Evolutionary conservation across 2,329 filamentous ascomycete species (phyloP).

Genomic region (Zasmidium citrigriseum): DNA sequence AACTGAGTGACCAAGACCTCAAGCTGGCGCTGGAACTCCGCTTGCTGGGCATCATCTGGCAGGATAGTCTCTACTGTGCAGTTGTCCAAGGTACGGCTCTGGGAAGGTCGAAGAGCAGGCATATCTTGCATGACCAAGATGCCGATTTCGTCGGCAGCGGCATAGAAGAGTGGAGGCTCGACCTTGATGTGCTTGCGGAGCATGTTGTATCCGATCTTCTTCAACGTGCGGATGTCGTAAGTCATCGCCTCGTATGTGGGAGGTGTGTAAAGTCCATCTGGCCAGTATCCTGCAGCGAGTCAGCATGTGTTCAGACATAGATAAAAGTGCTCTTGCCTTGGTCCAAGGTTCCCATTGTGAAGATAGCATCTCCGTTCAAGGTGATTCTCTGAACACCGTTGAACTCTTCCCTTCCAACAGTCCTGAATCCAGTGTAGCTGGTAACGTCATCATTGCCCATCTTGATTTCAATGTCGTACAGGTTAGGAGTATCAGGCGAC

Average conservation of each 20-base stretch:
- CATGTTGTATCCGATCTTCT: conserved; percentile 69
- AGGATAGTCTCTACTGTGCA: conserved; percentile 32
- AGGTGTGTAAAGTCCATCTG: conserved; percentile 66
- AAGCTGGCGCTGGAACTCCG: conserved; percentile 66
- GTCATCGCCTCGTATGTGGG: conserved; percentile 68
- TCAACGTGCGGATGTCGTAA: conserved; percentile 65
- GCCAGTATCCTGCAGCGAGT: conserved; percentile 52
- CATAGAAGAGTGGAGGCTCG: conserved; percentile 67
- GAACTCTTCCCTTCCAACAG: conserved; percentile 58
- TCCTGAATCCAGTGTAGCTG: conserved; percentile 71
- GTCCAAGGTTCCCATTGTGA: conserved; percentile 68
- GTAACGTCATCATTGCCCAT: conserved; percentile 55
- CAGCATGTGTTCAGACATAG: neutral
- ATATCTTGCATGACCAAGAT: conserved; percentile 71
- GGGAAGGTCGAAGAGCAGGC: conserved; percentile 57
- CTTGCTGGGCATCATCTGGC: conserved; percentile 54
- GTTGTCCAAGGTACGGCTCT: conserved; percentile 36
- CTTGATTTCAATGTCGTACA: conserved; percentile 65
- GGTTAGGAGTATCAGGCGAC: conserved; percentile 62
- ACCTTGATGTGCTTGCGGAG: conserved; percentile 73
- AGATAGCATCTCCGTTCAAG: conserved; percentile 69
- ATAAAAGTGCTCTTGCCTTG: conserved; percentile 53
- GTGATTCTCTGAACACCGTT: conserved; percentile 62
- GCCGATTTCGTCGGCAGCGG: conserved; percentile 66
- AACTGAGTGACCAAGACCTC: conserved; percentile 63